phyloP scores from a whole-genome alignment of 2,329 filamentous ascomycete genomes.

The Exophiala sp. region DNA sequence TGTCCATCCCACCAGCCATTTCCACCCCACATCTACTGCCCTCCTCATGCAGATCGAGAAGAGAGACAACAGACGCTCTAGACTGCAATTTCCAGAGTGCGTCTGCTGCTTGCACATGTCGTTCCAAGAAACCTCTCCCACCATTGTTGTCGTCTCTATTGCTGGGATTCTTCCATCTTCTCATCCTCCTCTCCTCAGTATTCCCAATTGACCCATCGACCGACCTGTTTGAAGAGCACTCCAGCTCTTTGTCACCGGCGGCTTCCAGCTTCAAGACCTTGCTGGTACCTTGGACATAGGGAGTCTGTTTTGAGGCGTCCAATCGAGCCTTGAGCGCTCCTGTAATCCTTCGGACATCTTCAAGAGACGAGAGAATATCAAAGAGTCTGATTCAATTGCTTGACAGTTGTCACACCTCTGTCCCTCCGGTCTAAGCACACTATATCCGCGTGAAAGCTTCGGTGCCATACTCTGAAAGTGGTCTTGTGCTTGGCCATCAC shows the following conservation, averaged over 20 bases:
- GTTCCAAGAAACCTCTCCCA: background rate
- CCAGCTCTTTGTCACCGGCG: too few species aligned
- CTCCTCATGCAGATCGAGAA: too few species aligned
- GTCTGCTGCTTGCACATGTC: conserved; percentile 6
- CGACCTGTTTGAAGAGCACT: too few species aligned
- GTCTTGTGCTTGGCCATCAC: conserved; percentile 20
- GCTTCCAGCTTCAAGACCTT: conserved; percentile 7
- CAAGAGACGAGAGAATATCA: background rate
- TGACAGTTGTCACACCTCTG: conserved; percentile 7
- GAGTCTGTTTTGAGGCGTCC: background rate
- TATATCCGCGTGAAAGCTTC: conserved; percentile 12
- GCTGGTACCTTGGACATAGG: conserved; percentile 1
- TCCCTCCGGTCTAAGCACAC: conserved; percentile 9
- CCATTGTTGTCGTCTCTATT: conserved; percentile 2
- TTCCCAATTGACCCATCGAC: background rate
- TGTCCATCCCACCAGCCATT: conserved; percentile 1
- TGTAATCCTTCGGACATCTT: background rate
- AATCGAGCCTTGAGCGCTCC: background rate
- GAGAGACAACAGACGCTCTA: background rate
- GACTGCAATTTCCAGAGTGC: background rate
- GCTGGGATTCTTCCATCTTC: background rate
- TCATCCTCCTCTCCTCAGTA: conserved; percentile 1
- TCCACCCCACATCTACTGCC: background rate
- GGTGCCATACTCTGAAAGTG: conserved; percentile 22
- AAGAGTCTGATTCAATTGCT: background rate